Conservation (phyloP, 495 filamentous ascomycete genomes). For the Aspergillus coremiiformis region DNA sequence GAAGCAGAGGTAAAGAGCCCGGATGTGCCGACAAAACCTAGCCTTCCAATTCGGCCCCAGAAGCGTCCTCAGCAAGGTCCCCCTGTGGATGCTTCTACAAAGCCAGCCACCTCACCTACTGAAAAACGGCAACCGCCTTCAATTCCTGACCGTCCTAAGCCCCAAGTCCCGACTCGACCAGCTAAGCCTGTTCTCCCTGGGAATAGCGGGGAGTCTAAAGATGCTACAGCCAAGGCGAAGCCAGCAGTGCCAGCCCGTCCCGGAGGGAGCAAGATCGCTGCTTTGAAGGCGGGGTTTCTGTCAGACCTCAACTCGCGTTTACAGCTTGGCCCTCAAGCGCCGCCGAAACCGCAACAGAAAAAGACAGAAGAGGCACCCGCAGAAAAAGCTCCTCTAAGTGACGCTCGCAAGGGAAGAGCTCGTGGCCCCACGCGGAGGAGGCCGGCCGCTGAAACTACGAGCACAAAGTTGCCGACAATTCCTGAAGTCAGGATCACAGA, state of each 20-base stretch:
- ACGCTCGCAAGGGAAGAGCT: slow-evolving; percentile 84
- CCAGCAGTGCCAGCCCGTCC: slow-evolving; percentile 77
- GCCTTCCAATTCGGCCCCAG: slow-evolving; percentile 37
- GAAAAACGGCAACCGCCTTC: slow-evolving; percentile 46
- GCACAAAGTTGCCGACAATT: slow-evolving; percentile 27
- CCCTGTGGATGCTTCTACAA: slow-evolving; percentile 23
- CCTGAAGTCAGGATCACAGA: slow-evolving; percentile 42
- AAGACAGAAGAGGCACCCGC: slow-evolving; percentile 45
- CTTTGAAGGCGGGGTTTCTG: slow-evolving; percentile 83
- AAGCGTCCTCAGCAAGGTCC: slow-evolving; percentile 34
- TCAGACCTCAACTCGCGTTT: slow-evolving; percentile 81
- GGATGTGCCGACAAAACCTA: slow-evolving; percentile 34
- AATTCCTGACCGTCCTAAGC: slow-evolving; percentile 70
- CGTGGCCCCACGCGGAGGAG: slow-evolving; percentile 79
- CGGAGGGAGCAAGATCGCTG: slow-evolving; percentile 74
- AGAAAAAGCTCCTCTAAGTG: slow-evolving; percentile 70
- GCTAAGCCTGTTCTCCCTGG: slow-evolving; percentile 44
- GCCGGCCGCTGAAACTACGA: slow-evolving; percentile 40
- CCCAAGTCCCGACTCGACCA: slow-evolving; percentile 66
- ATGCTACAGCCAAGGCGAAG: slow-evolving; percentile 49
- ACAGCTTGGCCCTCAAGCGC: slow-evolving; percentile 67
- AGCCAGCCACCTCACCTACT: slow-evolving; percentile 30
- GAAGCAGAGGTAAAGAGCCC: slow-evolving; percentile 42
- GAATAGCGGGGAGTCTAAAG: slow-evolving; percentile 21
- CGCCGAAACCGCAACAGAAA: slow-evolving; percentile 62